Base-by-base conservation (phyloP, 73 alveolate genomes). In the Blepharisma japonicum region DNA sequence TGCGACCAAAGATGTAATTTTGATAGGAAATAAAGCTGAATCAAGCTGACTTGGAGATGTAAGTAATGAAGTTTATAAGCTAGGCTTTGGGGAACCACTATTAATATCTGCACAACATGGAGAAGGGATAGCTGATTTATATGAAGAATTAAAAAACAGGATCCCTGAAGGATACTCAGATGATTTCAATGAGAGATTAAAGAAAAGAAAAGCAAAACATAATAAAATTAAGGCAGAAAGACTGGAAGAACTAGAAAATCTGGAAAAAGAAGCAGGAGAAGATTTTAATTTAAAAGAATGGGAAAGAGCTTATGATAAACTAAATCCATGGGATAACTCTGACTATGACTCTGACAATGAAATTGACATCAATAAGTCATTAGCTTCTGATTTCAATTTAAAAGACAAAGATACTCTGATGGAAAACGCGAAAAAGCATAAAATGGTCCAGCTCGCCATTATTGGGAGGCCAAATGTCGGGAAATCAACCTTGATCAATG, bases 271-370 rank as follows among this genome's bases (percentile, higher is more conserved):
- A 42, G 53, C 56, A 18, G 91, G 77, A 11, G 91, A 82, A 47
- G 91, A 90, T 53, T 61, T 14, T 14, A 61, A 61, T 61, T 80
- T 55, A 42, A 79, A 71, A 55, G 71, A 81, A 45, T 84, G 87
- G 93, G 85, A 83, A 50, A 81, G 71, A 55, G 96, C 88, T 53
- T 90, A 87, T 56, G 97, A 93, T 68, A 42, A 54, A 55, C 81
- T 89, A 6, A 93, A 90, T 53, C 96, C 97, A 38, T 95, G 78
- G 77, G 89, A 93, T 21, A 88, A 88, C 72, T 80, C 93, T 9
- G 98, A 93, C 56, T 89, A 87, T 61, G 98, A 93, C 77, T 87
- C 94, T 27, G 98, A 92, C 50, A 86, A 85, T 49, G 95, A 93
- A 71, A 80, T 88, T 0, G 82, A 90, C 55, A 89, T 92, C 42